phyloP scores from a whole-genome alignment of 169 alveolate species.

The Plasmodium vinckei region DNA sequence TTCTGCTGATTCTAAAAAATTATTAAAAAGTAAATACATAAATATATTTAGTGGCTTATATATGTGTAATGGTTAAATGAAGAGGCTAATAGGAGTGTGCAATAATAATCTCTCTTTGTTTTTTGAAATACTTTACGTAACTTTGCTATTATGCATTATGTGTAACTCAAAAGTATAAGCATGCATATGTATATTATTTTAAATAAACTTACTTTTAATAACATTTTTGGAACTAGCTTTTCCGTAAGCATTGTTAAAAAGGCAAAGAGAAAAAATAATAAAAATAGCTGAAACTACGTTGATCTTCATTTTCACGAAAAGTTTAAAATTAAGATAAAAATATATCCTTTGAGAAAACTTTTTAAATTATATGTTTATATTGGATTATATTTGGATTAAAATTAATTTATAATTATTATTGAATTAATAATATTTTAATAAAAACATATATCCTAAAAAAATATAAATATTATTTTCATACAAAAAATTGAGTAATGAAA shows the following conservation, averaged over 20 bases:
- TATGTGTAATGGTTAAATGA: too few species aligned
- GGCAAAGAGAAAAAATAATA: conserved; percentile 16
- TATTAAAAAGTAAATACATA: neutral
- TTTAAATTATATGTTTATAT: too few species aligned
- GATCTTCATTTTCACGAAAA: conserved; percentile 30
- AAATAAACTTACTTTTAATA: conserved; percentile 28
- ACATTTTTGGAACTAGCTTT: neutral
- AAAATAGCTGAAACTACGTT: conserved; percentile 13
- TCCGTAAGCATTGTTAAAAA: conserved; percentile 9
- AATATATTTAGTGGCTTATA: too few species aligned
- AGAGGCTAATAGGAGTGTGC: neutral
- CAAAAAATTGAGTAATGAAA: too few species aligned
- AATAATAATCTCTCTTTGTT: neutral
- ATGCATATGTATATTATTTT: neutral
- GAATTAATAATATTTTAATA: too few species aligned
- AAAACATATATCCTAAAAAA: too few species aligned
- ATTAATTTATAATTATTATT: too few species aligned
- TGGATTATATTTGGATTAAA: too few species aligned
- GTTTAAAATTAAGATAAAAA: too few species aligned
- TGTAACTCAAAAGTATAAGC: neutral
- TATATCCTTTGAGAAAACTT: too few species aligned
- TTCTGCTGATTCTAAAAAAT: conserved; percentile 23
- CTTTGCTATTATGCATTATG: too few species aligned
- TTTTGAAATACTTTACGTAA: neutral
- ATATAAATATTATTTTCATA: too few species aligned